Evolutionary conservation across 805 yeast genomes (phyloP), one percentile per base, ranked within the genome.

Genomic region (Metschnikowia lochheadii): DNA sequence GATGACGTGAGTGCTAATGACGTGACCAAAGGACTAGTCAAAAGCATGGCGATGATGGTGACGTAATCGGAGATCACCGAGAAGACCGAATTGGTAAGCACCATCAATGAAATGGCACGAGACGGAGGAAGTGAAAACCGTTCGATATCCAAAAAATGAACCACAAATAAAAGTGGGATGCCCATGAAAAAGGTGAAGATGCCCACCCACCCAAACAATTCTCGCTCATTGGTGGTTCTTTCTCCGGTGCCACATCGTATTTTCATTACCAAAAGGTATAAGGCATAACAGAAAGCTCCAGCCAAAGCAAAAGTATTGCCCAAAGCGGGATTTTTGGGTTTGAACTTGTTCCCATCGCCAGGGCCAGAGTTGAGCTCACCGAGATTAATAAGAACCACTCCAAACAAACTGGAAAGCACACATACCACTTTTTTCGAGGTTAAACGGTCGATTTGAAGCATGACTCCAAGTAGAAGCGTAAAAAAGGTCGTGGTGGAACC

Each of bases 1-100:
- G 78, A 75, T 0, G 80, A 70, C 0, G 83, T 77, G 34, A 80
- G 62, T 3, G 82, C 77, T 36, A 80, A 64, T 3, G 82, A 70
- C 2, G 81, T 74, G 14, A 79, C 72, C 49, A 80, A 67, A 0
- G 84, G 84, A 43, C 82, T 77, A 0, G 83, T 80, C 37, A 79
- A 65, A 18, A 80, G 60, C 67, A 78, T 70, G 6, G 83, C 82
- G 13, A 78, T 57, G n/a, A 79, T 71, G 0, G 80, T 75, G 33
- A 70, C 67, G 53, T 73, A 80, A 55, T 80, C 84, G 0, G 82
- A 78, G 6, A 76, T 58, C 17, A 76, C 74, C 8, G 79, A 73
- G 35, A 77, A 68, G 3, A 77, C 55, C 0, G 82, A 80, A 50
- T 77, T 71, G 40, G 69, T 50, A 0, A 75, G 35, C 1, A 80